Conservation (phyloP, 2,329 filamentous ascomycete genomes). For the Penicillium digitatum region DNA sequence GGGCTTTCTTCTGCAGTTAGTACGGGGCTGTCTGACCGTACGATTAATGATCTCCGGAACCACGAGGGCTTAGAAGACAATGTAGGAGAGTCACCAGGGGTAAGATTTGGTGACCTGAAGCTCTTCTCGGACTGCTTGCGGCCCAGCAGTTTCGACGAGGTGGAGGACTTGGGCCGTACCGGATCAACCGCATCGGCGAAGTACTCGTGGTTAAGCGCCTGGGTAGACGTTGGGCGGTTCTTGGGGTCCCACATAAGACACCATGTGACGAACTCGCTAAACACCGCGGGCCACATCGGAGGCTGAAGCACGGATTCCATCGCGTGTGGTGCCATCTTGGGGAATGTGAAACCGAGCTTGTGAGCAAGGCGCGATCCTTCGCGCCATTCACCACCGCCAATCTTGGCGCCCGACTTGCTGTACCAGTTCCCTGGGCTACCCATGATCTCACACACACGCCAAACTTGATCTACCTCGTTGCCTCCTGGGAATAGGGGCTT, state of each 20-base stretch:
- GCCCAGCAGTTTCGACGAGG: constrained; percentile 70
- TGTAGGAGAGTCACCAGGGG: constrained; percentile 55
- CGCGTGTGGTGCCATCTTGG: constrained; percentile 95
- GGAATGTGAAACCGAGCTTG: constrained; percentile 97
- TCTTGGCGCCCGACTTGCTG: constrained; percentile 78
- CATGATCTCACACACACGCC: constrained; percentile 99
- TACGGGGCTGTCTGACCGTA: constrained; percentile 66
- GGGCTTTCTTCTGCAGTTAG: constrained; percentile 46
- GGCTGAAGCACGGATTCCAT: constrained; percentile 90
- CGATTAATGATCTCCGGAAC: constrained; percentile 93
- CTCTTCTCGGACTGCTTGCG: constrained; percentile 85
- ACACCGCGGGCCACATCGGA: constrained; percentile 83
- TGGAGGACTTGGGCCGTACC: constrained; percentile 82
- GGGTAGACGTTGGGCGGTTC: constrained; percentile 80
- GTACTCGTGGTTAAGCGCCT: constrained; percentile 94
- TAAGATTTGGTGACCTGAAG: constrained; percentile 59
- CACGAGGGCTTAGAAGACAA: constrained; percentile 83
- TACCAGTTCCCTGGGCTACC: constrained; percentile 98
- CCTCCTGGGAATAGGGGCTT: constrained; percentile 96
- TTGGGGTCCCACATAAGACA: constrained; percentile 99
- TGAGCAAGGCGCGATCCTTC: constrained; percentile 88
- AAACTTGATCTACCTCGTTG: constrained; percentile 98
- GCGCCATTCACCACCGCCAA: constrained; percentile 96
- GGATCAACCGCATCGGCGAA: constrained; percentile 91
- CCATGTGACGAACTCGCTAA: constrained; percentile 95